Evolutionary conservation across 1,284 basidiomycete genomes (phyloP).

Genomic region (Ustilago esculenta): DNA sequence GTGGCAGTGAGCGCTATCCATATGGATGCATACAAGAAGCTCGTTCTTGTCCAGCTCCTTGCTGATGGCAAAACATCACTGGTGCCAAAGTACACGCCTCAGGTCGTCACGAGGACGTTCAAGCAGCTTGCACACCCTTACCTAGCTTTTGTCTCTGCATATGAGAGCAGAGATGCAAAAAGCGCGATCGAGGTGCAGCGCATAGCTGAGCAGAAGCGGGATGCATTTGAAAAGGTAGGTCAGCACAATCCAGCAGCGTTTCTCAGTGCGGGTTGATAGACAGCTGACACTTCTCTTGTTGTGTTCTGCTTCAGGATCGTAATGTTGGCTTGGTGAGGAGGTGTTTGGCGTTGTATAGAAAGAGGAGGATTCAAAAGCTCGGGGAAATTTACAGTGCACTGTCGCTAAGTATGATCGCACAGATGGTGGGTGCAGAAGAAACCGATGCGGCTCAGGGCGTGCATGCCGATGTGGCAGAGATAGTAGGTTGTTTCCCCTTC

Average conservation of each 20-base stretch:
- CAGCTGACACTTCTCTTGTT: no score
- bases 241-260: no score
- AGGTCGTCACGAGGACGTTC: conserved; percentile 21
- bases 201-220: conserved; percentile 20
- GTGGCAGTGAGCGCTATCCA: conserved; percentile 76
- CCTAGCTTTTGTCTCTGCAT: conserved; percentile 17
- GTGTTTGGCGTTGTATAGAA: conserved; percentile 75
- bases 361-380: conserved; percentile 79
- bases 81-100: conserved; percentile 29
- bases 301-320: conserved; percentile 71
- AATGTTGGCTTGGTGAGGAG: conserved; percentile 77
- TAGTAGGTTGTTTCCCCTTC: conserved; percentile 71
- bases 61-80: conserved; percentile 72
- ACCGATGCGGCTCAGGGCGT: conserved; percentile 71
- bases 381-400: conserved; percentile 81
- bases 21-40: conserved; percentile 84
- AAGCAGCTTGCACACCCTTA: conserved; percentile 32
- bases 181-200: conserved; percentile 6
- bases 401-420: conserved; percentile 76
- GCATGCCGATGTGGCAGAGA: conserved; percentile 74
- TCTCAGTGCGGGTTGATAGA: neutral
- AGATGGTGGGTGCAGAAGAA: conserved; percentile 71
- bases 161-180: conserved; percentile 17
- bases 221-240: conserved; percentile 20
- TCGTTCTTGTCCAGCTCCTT: conserved; percentile 79